These are phyloP conservation scores for Zanthoxylum bungeanum DNA, from an alignment of 345 rosid genomes.

Conservation along the genomic window DNA sequence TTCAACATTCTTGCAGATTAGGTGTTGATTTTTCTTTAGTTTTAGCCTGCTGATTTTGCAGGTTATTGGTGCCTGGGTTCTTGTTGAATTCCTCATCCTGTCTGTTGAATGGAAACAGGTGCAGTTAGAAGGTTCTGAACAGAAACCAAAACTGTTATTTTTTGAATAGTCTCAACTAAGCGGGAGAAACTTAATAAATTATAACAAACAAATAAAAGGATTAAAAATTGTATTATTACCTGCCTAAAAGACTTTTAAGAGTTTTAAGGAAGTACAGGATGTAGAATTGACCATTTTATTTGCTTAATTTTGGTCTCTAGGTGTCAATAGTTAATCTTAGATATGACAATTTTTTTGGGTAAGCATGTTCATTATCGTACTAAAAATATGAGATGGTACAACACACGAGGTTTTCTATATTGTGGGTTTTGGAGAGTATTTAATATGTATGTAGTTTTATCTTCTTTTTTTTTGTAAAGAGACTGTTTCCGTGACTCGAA, in stretches of 20 bases:
- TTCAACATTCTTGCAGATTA: background rate
- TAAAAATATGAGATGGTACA: too few species aligned
- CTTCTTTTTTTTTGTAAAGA: too few species aligned
- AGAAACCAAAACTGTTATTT: background rate
- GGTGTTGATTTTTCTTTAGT: conserved; percentile 6
- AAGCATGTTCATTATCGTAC: too few species aligned
- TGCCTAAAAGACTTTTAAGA: background rate
- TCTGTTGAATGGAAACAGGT: background rate
- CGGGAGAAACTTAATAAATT: background rate
- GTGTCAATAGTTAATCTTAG: too few species aligned
- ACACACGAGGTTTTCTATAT: too few species aligned
- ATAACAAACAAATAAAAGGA: background rate
- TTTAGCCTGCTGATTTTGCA: background rate
- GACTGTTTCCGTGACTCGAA: too few species aligned
- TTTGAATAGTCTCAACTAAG: too few species aligned
- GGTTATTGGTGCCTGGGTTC: background rate
- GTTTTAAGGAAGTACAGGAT: background rate
- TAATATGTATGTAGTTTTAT: too few species aligned
- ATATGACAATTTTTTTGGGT: too few species aligned
- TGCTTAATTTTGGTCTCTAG: too few species aligned
- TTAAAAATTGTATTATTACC: background rate
- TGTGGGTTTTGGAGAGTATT: too few species aligned
- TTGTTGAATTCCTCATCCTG: background rate
- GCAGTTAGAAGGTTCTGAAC: too few species aligned
- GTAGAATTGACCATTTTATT: background rate